These are phyloP conservation scores for Choanephora cucurbitarum DNA, from an alignment of 371 early-diverging fungal species.

Conservation along the genomic window DNA sequence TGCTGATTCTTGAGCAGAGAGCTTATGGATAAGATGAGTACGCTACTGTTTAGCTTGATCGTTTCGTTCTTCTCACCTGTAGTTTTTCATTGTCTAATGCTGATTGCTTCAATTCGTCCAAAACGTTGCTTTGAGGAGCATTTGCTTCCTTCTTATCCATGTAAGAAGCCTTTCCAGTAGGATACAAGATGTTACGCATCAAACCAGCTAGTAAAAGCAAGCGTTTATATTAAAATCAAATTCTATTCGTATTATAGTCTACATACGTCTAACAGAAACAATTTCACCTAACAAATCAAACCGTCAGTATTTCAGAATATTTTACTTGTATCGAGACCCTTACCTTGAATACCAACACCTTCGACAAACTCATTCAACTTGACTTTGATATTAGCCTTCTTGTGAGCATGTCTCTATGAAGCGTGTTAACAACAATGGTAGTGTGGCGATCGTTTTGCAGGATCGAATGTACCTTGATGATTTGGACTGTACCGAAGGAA, in stretches of 20 bases:
- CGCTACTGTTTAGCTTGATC: background rate
- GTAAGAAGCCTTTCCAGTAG: slow-evolving; percentile 47
- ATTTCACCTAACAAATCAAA: slow-evolving; percentile 36
- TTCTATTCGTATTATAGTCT: background rate
- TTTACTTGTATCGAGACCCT: too few species aligned
- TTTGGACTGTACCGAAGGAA: slow-evolving; percentile 1
- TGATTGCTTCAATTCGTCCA: background rate
- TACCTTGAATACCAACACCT: slow-evolving; percentile 47
- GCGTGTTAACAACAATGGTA: background rate
- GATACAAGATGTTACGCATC: slow-evolving; percentile 54
- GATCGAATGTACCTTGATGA: slow-evolving; percentile 15
- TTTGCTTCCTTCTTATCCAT: slow-evolving; percentile 20
- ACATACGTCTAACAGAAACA: slow-evolving; percentile 52
- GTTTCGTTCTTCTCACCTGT: background rate
- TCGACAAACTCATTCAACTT: slow-evolving; percentile 44
- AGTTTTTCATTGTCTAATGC: slow-evolving; percentile 4
- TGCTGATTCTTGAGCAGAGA: background rate
- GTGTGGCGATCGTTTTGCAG: background rate
- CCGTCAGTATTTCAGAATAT: slow-evolving; percentile 1
- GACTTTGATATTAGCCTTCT: slow-evolving; percentile 47
- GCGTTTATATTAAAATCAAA: slow-evolving; percentile 5
- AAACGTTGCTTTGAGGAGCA: background rate
- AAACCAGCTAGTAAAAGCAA: slow-evolving; percentile 41
- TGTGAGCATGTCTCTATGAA: slow-evolving; percentile 44
- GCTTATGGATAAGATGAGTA: background rate